phyloP scores from a whole-genome alignment of 2,329 filamentous ascomycete genomes.

The Aureobasidium sp. region DNA sequence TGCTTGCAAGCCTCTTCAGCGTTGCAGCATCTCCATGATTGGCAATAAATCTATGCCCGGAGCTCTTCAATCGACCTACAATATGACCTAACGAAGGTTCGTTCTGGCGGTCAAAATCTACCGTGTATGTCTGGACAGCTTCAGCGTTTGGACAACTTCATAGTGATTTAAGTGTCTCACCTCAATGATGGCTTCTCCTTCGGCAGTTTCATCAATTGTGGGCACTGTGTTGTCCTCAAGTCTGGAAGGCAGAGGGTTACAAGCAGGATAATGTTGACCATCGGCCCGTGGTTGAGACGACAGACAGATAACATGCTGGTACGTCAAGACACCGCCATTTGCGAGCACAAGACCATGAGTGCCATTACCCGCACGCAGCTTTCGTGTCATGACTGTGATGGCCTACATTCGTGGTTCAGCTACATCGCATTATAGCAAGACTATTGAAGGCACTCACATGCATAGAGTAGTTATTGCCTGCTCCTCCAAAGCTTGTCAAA shows the following conservation, averaged over 20 bases:
- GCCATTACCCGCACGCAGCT: slow-evolving; percentile 39
- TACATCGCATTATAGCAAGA: slow-evolving; percentile 16
- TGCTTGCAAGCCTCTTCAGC: slow-evolving; percentile 36
- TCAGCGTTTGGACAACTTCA: background rate
- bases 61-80: slow-evolving; percentile 42
- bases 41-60: slow-evolving; percentile 44
- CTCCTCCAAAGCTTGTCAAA: slow-evolving; percentile 60
- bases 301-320: slow-evolving; percentile 55
- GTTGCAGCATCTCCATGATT: slow-evolving; percentile 47
- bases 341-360: slow-evolving; percentile 52
- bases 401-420: slow-evolving; percentile 23
- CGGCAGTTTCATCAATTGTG: slow-evolving; percentile 31
- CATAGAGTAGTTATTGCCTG: slow-evolving; percentile 64
- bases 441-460: slow-evolving; percentile 38
- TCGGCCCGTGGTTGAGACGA: slow-evolving; percentile 38
- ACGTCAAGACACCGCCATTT: slow-evolving; percentile 57
- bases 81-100: slow-evolving; percentile 41
- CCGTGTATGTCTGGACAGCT: slow-evolving; percentile 48
- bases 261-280: slow-evolving; percentile 37
- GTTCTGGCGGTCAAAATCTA: slow-evolving; percentile 47
- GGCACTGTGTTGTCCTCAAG: slow-evolving; percentile 32
- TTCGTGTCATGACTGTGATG: slow-evolving; percentile 48
- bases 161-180: slow-evolving; percentile 23
- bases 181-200: slow-evolving; percentile 47
- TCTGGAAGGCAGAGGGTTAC: slow-evolving; percentile 37